These are phyloP conservation scores for Sisymbrium irio DNA, from an alignment of 345 rosid genomes.

Conservation along the genomic window DNA sequence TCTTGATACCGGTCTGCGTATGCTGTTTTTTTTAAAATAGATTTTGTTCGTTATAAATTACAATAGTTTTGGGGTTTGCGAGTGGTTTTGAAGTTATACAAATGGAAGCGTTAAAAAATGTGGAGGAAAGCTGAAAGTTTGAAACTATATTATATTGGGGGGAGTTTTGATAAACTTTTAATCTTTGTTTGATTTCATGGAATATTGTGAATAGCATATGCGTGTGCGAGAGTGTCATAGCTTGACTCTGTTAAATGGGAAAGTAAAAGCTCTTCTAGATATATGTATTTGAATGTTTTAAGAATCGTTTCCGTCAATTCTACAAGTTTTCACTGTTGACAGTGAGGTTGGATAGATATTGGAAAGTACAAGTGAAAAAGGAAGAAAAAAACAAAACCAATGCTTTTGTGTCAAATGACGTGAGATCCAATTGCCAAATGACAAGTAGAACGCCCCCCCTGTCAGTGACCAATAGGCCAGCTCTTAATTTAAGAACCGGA, in stretches of 20 bases:
- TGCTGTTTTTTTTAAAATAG: constrained; percentile 1
- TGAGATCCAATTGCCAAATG: neutral
- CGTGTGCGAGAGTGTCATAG: neutral
- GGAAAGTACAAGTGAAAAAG: neutral
- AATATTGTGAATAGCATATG: constrained; percentile 24
- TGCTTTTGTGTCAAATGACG: neutral
- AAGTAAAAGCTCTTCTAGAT: constrained; percentile 5
- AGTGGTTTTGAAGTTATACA: constrained; percentile 22
- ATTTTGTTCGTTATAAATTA: neutral
- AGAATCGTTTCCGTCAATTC: neutral
- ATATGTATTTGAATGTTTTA: neutral
- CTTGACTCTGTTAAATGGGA: constrained; percentile 7
- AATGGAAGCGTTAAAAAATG: constrained; percentile 13
- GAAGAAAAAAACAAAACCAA: no score
- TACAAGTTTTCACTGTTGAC: neutral
- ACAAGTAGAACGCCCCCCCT: neutral
- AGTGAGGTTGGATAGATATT: neutral
- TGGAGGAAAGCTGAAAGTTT: constrained; percentile 10
- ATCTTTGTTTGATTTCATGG: constrained; percentile 19
- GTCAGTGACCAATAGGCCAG: no score
- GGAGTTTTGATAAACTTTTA: neutral
- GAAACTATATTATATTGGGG: constrained; percentile 4
- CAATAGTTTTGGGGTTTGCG: neutral
- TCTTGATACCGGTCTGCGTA: neutral
- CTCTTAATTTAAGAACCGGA: no score